A percentile compares a stretch with the other conserved stretches of the same genome.
Evolutionary conservation across 129 eudicot species (phyloP).

Genomic region (Flaveria robusta): DNA sequence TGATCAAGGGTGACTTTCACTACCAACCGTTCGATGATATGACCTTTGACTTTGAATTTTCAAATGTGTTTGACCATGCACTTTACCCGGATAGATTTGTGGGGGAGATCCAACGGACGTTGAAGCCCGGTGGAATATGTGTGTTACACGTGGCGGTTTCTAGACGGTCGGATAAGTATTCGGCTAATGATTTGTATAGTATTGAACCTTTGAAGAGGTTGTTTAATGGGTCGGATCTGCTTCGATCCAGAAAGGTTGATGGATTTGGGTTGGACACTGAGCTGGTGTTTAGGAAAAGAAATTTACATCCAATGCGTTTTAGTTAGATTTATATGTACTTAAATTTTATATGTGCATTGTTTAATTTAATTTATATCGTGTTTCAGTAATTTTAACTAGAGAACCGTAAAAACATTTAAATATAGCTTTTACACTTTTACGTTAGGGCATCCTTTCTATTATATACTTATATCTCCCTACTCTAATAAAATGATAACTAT

Average conservation of each 20-base stretch:
- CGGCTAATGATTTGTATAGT: slow-evolving; percentile 80
- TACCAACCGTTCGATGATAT: slow-evolving; percentile 58
- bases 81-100: slow-evolving; percentile 67
- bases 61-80: slow-evolving; percentile 86
- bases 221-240: slow-evolving; percentile 59
- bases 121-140: slow-evolving; percentile 73
- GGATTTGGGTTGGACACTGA: slow-evolving; percentile 89
- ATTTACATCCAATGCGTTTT: background rate
- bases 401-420: too few relatives aligned
- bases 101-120: slow-evolving; percentile 77
- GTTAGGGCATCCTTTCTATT: too few relatives aligned
- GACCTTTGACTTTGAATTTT: slow-evolving; percentile 72
- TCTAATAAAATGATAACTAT: too few relatives aligned
- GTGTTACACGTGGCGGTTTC: slow-evolving; percentile 70
- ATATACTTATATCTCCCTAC: too few relatives aligned
- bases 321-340: background rate
- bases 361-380: too few relatives aligned
- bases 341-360: too few relatives aligned
- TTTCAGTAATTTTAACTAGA: too few relatives aligned
- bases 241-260: slow-evolving; percentile 55
- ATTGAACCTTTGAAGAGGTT: slow-evolving; percentile 58
- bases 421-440: too few relatives aligned
- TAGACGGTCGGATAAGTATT: slow-evolving; percentile 69
- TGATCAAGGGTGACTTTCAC: slow-evolving; percentile 72
- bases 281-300: slow-evolving; percentile 56